These are phyloP conservation scores for Plasmopara viticola DNA, from an alignment of 352 stramenopile species.

Conservation along the genomic window DNA sequence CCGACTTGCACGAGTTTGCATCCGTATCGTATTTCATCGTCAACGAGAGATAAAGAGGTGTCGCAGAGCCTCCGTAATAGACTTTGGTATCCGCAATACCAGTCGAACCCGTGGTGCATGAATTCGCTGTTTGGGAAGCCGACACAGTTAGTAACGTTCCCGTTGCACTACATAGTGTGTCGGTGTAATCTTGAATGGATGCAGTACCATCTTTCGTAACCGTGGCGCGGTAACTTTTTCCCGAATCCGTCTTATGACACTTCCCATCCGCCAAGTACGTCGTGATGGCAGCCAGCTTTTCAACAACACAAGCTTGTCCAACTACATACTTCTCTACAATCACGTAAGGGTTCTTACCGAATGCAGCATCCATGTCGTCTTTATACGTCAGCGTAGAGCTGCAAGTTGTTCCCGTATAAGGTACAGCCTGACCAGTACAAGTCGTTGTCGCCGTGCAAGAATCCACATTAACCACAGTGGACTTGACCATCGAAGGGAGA, in stretches of 20 bases:
- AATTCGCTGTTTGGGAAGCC: neutral
- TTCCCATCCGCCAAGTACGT: constrained; percentile 13
- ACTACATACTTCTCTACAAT: constrained; percentile 3
- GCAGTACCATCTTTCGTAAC: neutral
- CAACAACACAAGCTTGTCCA: neutral
- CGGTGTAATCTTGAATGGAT: constrained; percentile 1
- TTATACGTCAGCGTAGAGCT: constrained; percentile 3
- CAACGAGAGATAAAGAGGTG: neutral
- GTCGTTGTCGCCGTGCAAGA: neutral
- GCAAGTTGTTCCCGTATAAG: constrained; percentile 1
- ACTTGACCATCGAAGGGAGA: neutral
- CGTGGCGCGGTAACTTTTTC: constrained; percentile 1
- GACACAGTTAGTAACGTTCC: neutral
- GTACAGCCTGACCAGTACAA: constrained; percentile 1
- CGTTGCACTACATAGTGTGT: neutral
- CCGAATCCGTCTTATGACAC: constrained; percentile 4
- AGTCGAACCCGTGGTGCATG: neutral
- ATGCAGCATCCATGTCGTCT: constrained; percentile 2
- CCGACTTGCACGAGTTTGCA: neutral
- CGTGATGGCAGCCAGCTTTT: neutral
- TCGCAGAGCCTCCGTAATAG: constrained; percentile 1
- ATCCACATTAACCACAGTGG: neutral
- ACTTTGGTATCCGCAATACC: constrained; percentile 7
- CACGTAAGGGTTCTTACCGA: constrained; percentile 5
- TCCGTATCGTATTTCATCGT: constrained; percentile 3